Evolutionary conservation across 805 yeast species (phyloP).

Genomic region (Maudiozyma bulderi): DNA sequence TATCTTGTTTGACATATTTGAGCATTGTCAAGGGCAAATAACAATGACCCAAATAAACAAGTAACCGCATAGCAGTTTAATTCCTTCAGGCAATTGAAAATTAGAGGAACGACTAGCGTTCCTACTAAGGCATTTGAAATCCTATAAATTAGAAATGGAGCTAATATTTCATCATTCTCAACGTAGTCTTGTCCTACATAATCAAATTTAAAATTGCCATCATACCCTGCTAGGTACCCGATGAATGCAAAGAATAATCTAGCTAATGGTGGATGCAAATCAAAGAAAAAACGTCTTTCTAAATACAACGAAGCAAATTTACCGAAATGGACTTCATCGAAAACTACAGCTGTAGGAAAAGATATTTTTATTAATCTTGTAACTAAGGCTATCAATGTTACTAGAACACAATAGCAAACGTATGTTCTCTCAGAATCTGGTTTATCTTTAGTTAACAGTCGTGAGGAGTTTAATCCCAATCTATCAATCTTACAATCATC

Average conservation of each 20-base stretch:
- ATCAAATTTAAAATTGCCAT: conserved; percentile 84
- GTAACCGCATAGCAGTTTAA: conserved; percentile 71
- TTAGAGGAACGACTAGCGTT: conserved; percentile 67
- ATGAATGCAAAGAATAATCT: conserved; percentile 82
- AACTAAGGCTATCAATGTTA: conserved; percentile 59
- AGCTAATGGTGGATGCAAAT: conserved; percentile 96
- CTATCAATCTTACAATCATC: background rate
- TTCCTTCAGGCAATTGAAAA: conserved; percentile 79
- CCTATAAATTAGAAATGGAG: conserved; percentile 80
- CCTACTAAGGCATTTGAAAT: conserved; percentile 70
- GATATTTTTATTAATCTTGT: conserved; percentile 54
- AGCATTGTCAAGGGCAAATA: conserved; percentile 82
- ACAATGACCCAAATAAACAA: conserved; percentile 58
- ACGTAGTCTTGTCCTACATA: conserved; percentile 55
- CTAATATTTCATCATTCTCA: conserved; percentile 59
- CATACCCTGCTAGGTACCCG: conserved; percentile 82
- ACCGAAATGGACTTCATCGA: conserved; percentile 83
- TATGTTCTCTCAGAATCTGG: conserved; percentile 21
- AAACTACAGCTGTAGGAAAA: conserved; percentile 66
- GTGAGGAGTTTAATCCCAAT: background rate
- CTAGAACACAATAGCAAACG: conserved; percentile 41
- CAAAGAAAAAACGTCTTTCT: conserved; percentile 86
- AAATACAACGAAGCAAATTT: conserved; percentile 78
- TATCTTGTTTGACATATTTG: conserved; percentile 85
- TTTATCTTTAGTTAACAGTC: background rate